phyloP scores from a whole-genome alignment of 345 rosid species.

The Sisymbrium irio region DNA sequence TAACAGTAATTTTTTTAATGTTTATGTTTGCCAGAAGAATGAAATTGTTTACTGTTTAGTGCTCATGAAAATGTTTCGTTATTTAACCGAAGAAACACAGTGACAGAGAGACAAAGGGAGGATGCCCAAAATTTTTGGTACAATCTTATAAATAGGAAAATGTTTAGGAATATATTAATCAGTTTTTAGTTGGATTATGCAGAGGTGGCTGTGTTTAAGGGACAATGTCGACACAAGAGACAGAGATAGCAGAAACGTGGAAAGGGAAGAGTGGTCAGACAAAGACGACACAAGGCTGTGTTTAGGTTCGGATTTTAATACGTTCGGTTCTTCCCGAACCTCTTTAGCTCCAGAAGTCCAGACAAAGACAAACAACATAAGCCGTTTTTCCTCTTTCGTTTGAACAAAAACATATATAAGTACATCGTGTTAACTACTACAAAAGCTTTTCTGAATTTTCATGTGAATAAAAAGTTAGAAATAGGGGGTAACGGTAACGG shows the following conservation, averaged over 20 bases:
- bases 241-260: slow-evolving; percentile 5
- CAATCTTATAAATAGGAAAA: background rate
- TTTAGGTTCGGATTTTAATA: slow-evolving; percentile 1
- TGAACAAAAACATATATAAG: background rate
- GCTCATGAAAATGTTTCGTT: background rate
- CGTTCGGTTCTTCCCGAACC: background rate
- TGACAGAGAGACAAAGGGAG: background rate
- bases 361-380: background rate
- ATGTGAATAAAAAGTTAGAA: background rate
- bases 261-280: background rate
- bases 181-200: background rate
- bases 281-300: too few species aligned
- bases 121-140: background rate
- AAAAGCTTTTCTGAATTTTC: background rate
- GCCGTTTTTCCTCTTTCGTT: background rate
- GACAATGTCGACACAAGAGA: slow-evolving; percentile 25
- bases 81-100: background rate
- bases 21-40: background rate
- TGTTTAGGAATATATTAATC: background rate
- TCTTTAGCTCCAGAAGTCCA: background rate
- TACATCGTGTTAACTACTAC: background rate
- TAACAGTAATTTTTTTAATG: too few species aligned
- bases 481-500: background rate
- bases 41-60: background rate
- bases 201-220: slow-evolving; percentile 4